Evolutionary conservation across 148 eudicot species (phyloP), one percentile per base, ranked within the genome.

Genomic region (Euryodendron excelsum): DNA sequence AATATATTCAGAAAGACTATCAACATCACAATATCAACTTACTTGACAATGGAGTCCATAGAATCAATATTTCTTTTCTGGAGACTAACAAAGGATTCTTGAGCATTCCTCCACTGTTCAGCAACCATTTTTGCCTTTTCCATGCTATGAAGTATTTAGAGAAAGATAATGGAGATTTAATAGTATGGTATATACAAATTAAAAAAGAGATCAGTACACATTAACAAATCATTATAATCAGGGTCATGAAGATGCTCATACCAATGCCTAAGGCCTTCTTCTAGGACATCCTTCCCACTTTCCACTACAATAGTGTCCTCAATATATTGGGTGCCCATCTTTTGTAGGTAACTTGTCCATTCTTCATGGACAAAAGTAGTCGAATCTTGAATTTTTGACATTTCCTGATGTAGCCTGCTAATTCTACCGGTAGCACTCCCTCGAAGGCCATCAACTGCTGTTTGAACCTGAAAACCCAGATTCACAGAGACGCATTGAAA

Each of bases 381-480:
- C 13, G 69, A 70, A 75, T 17, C 39, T 18, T 79, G 79, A 56
- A 83, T 52, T 58, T 69, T 68, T 25, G 79, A 83, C 31, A 79
- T 69, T 74, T 79, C 81, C 20, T 69, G 23, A 36, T 78, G 74
- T 15, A 83, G 73, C 77, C 48, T 75, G 62, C 61, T 74, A 18
- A 65, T 75, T 79, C 76, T 79, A 34, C 70, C 62, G 47, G 76
- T 34, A 23, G 79, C 65, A 75, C 66, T 56, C 4, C 69, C 72
- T 6, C 31, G 47, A 37, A 83, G 59, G 31, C 56, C 79, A 69
- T 79, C 85, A 18, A 79, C 76, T 75, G 79, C 79, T 60, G 77
- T 52, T 62, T 83, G 82, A 62, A 83, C 74, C 85, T 83, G 34
- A 61, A 55, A 9, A 34, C n/a, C n/a, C n/a, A n/a, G n/a, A n/a